Evolutionary conservation across 2,329 filamentous ascomycete genomes (phyloP).

Genomic region (Aspergillus sp.): DNA sequence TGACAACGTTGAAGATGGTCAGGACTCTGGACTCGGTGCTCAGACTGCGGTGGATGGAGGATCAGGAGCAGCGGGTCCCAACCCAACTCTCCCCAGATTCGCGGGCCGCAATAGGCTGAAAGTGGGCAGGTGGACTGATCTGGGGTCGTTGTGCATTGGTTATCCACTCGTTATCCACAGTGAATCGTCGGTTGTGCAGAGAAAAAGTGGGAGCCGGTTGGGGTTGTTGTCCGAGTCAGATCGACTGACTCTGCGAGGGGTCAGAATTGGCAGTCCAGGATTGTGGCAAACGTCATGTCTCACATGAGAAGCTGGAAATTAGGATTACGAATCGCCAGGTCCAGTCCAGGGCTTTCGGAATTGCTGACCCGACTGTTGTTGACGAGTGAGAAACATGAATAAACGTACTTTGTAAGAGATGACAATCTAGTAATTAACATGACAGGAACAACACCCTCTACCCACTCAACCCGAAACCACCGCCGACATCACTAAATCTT

Average conservation of each 20-base stretch:
- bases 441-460: neutral
- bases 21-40: no score
- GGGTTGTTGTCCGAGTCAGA: neutral
- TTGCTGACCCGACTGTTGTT: no score
- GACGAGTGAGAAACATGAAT: neutral
- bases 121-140: neutral
- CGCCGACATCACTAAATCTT: slow-evolving; percentile 3
- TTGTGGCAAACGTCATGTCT: neutral
- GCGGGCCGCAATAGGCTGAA: neutral
- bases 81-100: neutral
- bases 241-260: neutral
- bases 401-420: neutral
- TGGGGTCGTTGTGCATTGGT: neutral
- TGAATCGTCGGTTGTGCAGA: no score
- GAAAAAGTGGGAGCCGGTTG: neutral
- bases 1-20: neutral
- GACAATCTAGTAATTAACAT: neutral
- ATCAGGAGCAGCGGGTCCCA: neutral
- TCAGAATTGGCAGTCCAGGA: neutral
- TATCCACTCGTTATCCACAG: neutral
- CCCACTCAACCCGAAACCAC: neutral
- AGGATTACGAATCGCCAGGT: neutral
- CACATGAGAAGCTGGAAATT: neutral
- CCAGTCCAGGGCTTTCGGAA: neutral
- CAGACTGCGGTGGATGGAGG: neutral